Base-by-base conservation (phyloP, 1,139 yeast genomes). In the Sugiyamaella castrensis region DNA sequence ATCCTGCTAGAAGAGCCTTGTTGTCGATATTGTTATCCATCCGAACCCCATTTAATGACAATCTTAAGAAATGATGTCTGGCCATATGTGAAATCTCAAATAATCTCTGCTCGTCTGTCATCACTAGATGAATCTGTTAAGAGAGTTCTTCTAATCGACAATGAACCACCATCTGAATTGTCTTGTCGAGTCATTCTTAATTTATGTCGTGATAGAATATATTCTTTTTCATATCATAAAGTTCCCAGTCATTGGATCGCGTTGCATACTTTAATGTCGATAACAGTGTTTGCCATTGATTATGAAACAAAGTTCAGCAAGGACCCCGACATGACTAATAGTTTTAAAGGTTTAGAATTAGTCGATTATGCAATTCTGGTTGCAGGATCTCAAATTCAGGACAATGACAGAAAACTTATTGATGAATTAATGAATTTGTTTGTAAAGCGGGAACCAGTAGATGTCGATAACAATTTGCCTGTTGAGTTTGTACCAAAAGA, bases 291-390 rank as follows among this genome's bases (percentile, higher is more conserved):
- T 19, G 24, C 24, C 24, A 19, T 19, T 4, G 24, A 19, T 19
- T 19, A 19, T 5, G 24, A 19, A 19, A 19, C 24, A 19, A 19
- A 5, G 24, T 5, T n/a, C n/a, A n/a, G n/a, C n/a, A n/a, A 19
- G 3, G 24, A 19, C 24, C 24, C 24, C 24, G 24, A 19, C 5
- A 53, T 33, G 2, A 15, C 24, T 19, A 19, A 19, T 19, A 19
- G 24, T 19, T 19, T 19, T 19, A 3, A 19, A 19, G 24, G 24
- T 5, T 4, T 19, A 19, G 26, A 31, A 15, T 37, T 34, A 12
- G 9, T 46, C 11, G 54, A 46, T 27, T n/a, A 35, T 16, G 54
- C 50, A 4, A 28, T 52, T 12, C 41, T 52, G 29, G 37, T 51
- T 6, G 52, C 46, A 10, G 55, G 55, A 6, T 28, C 51, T 12